phyloP scores from a whole-genome alignment of 2,329 filamentous ascomycete genomes.

The Sarocladium kiliense region DNA sequence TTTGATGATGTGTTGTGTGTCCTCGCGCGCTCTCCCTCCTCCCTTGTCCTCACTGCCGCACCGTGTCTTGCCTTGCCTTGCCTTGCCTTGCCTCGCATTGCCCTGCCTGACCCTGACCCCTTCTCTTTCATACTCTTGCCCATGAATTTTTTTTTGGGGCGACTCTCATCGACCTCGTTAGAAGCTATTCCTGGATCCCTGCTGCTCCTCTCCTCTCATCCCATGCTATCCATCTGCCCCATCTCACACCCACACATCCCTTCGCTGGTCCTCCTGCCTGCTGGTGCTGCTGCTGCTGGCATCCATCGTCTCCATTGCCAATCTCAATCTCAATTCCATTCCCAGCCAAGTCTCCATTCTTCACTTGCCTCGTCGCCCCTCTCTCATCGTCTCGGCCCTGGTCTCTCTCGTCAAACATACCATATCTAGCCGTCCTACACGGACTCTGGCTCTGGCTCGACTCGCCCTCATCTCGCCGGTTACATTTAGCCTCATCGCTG shows the following conservation, averaged over 20 bases:
- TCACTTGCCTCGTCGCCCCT: background rate
- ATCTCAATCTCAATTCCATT: constrained; percentile 9
- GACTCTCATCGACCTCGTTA: background rate
- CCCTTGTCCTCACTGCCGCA: background rate
- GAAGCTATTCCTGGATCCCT: background rate
- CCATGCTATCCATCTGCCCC: background rate
- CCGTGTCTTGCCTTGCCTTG: background rate
- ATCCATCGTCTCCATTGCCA: background rate
- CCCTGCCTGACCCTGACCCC: background rate
- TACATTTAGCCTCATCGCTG: constrained; percentile 4
- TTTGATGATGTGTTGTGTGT: background rate
- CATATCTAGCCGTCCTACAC: no score
- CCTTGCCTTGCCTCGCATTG: background rate
- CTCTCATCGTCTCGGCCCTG: no score
- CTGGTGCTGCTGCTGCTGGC: no score
- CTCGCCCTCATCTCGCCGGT: background rate
- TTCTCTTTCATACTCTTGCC: background rate
- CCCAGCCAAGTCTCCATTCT: background rate
- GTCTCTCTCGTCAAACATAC: background rate
- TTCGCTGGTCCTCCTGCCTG: background rate
- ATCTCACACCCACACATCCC: background rate
- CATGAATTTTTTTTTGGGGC: background rate
- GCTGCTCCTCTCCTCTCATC: background rate
- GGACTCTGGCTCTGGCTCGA: background rate
- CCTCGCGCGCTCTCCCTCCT: background rate